Evolutionary conservation across 345 rosid genomes (phyloP).

Genomic region (Diplotaxis tenuifolia): DNA sequence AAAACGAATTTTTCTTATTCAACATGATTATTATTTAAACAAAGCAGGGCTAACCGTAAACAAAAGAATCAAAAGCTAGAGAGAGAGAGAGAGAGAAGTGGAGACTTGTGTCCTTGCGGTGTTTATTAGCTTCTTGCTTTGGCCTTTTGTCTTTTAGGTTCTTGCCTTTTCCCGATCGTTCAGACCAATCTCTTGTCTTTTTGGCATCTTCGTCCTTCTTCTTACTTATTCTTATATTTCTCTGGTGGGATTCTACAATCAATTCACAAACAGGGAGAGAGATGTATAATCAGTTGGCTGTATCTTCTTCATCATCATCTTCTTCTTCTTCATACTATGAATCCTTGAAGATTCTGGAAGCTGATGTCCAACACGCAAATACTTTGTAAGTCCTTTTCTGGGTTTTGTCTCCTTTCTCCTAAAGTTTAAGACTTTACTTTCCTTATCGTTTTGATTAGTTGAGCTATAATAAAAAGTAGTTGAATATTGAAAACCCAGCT

Average conservation of each 20-base stretch:
- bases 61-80: slow-evolving; percentile 27
- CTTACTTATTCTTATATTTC: too few species aligned
- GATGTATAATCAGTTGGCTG: slow-evolving; percentile 38
- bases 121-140: slow-evolving; percentile 16
- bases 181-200: slow-evolving; percentile 34
- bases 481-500: slow-evolving; percentile 21
- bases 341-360: slow-evolving; percentile 72
- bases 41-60: slow-evolving; percentile 30
- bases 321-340: slow-evolving; percentile 59
- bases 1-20: slow-evolving; percentile 25
- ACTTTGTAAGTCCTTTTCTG: slow-evolving; percentile 58
- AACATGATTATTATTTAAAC: slow-evolving; percentile 22
- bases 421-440: slow-evolving; percentile 22
- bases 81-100: slow-evolving; percentile 27
- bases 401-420: slow-evolving; percentile 18
- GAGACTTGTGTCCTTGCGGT: slow-evolving; percentile 38
- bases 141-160: slow-evolving; percentile 34
- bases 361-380: slow-evolving; percentile 88
- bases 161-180: slow-evolving; percentile 37
- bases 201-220: slow-evolving; percentile 33
- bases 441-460: slow-evolving; percentile 19
- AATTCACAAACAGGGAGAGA: slow-evolving; percentile 10
- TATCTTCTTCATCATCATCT: slow-evolving; percentile 29
- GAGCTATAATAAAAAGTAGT: slow-evolving; percentile 20
- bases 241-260: neutral